Percentiles rank a stretch among this genome's conserved stretches.
phyloP scores from a whole-genome alignment of 768 basidiomycete species.

The Gautieria morchelliformis region DNA sequence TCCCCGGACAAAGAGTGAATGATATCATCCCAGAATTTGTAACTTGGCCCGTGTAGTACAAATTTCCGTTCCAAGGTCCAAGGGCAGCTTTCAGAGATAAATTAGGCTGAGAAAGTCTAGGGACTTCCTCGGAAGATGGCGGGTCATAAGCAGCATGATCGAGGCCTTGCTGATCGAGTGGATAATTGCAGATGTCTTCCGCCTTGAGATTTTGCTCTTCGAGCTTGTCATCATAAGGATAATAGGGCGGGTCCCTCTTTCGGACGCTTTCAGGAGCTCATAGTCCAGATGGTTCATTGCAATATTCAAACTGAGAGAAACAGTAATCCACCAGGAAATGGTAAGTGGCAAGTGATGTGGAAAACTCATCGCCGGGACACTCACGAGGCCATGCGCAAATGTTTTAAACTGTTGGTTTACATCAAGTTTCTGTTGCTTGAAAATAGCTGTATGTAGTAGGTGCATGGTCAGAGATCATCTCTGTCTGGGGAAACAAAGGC shows the following conservation, averaged over 20 bases:
- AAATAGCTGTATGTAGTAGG: neutral
- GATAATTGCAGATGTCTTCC: constrained; percentile 16
- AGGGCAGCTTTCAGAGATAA: neutral
- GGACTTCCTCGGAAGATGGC: neutral
- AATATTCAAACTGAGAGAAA: neutral
- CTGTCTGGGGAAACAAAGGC: neutral
- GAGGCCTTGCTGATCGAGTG: constrained; percentile 12
- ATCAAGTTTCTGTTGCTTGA: no score
- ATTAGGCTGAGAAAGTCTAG: constrained; percentile 6
- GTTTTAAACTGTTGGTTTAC: constrained; percentile 13
- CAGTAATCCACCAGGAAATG: neutral
- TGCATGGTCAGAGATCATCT: neutral
- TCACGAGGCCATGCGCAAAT: neutral
- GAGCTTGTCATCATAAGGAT: constrained; percentile 14
- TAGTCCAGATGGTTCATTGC: neutral
- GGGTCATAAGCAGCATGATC: constrained; percentile 15
- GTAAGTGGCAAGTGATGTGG: neutral
- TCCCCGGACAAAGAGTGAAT: no score
- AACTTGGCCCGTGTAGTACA: no score
- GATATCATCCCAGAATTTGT: no score
- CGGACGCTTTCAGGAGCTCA: constrained; percentile 8
- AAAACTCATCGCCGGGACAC: no score
- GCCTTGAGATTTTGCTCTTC: constrained; percentile 14
- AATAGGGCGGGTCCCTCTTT: constrained; percentile 12
- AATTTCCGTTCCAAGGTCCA: neutral